Base-by-base conservation (phyloP, 768 basidiomycete genomes). In the Rhizopogon vinicolor region DNA sequence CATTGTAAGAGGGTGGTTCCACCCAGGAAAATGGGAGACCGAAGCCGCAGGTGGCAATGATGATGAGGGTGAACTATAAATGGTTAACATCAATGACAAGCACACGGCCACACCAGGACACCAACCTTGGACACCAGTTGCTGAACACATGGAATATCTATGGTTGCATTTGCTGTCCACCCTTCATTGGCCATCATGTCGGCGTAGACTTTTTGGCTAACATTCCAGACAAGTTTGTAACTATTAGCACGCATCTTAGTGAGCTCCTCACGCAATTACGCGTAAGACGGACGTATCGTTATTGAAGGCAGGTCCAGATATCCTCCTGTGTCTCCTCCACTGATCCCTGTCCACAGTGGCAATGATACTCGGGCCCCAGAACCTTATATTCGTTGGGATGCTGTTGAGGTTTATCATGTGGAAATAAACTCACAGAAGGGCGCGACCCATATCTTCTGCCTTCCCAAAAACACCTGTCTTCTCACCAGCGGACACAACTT, bases 31-130 rank as follows among this genome's bases (percentile, higher is more conserved):
- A 63, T 39, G 64, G 60, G 43, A 68, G 44, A 25, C 65, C 62
- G 18, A 68, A 68, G 25, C 62, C 62, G 29, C 56, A 62, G 2
- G 62, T 65, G 12, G 64, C 58, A 44, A 66, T 56, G 19, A 68
- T 59, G 19, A 54, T 58, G 43, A 66, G 55, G 13, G 58, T 57
- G 14, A 63, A 66, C 60, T 67, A 22, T 14, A 18, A 22, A 48
- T 14, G 14, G 2, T 48, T 13, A 35, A 7, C 18, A 31, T 13
- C 31, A 13, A 14, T 31, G 7, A 48, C 33, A 19, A 22, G 1
- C 33, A 40, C 39, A 16, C 31, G 31, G 19, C 13, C 22, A 18
- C 19, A 35, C 19, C 18, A 22, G 3, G 46, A 35, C 16, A 33
- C 54, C 19, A 13, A 12, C 65, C 63, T 66, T 68, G 56, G 41